Evolutionary conservation across 2,329 filamentous ascomycete species (phyloP), one percentile per base, ranked within the genome.

Genomic region (Fusarium buxicola): DNA sequence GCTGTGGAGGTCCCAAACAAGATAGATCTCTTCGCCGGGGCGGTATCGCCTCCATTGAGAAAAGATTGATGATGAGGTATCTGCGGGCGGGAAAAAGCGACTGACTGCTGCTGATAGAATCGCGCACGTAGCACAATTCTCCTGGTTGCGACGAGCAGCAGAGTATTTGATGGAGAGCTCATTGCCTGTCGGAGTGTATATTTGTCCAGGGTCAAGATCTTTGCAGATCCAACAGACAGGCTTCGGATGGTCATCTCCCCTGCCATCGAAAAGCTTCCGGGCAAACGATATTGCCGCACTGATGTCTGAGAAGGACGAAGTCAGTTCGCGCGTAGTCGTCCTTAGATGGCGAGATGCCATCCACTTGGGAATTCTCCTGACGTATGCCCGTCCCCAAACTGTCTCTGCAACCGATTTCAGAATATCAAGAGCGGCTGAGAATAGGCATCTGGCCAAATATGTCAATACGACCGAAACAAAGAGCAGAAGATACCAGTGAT

Each of bases 91-190:
- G 11, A 47, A 52, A 18, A 59, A 50, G n/a, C 46, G 46, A 18
- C 21, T 7, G 9, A 55, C 32, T 1, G 21, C 55, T 7, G 55
- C 45, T 10, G 28, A 38, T 4, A 61, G 18, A 11, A 51, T 55
- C 5, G 49, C 40, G 16, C 55, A 61, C 12, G 32, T 55, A 3
- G 39, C 9, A 12, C 58, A 61, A 9, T 8, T 25, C 24, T 15
- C 9, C 8, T 11, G 44, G 2, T 13, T 28, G 7, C n/a, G 27
- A 8, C 49, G 38, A 16, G 25, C 43, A 10, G 50, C n/a, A 21
- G 21, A 15, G 36, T 47, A 46, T 5, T 27, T 25, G 7, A 60
- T 52, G 5, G 12, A 32, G 9, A 16, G 10, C 11, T 44, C 12
- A 4, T 5, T 3, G 12, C n/a, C n/a, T n/a, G n/a, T n/a, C n/a